Evolutionary conservation across 176 grass and related monocot species (phyloP), one percentile per base, ranked within the genome.

Genomic region (Lolium perenne): DNA sequence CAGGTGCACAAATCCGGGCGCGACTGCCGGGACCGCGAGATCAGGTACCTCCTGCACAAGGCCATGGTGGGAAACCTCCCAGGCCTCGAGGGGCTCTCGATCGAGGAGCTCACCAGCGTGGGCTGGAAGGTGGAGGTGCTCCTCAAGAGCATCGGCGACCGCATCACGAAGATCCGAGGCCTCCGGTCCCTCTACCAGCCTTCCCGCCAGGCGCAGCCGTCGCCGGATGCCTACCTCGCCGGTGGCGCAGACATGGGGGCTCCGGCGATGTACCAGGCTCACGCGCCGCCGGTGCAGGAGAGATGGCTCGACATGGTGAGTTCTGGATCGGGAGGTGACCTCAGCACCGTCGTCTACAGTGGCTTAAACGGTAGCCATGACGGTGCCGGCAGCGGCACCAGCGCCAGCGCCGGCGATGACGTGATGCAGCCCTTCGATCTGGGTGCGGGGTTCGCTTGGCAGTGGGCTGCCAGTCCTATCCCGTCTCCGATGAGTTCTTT

Each of bases 41-140:
- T 64, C 6, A 50, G 0, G 5, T 9, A 54, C 10, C 50, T 90
- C 25, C 47, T 95, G 43, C 67, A 84, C 29, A 46, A 92, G 0
- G 60, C 63, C 20, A 32, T 90, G 14, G 0, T 1, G 0, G 79
- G 74, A 14, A 3, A 17, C 0, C n/a, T 57, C 20, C 68, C 40
- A 3, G 56, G 56, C 35, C 20, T 79, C 0, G 7, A 21, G 6
- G 38, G 11, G 6, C 56, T 79, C 56, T 61, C 77, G 7, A 10
- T 79, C 38, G 56, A 79, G 56, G 38, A 79, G 56, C 35, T 79
- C 56, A 79, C 77, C 6, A 79, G 38, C 35, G 10, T 79, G 6
- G 77, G 38, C 3, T 79, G n/a, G 55, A 62, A 61, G 56, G 77
- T 38, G 20, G 56, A 61, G n/a, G 29, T 35, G 12, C 56, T 40